phyloP scores from a whole-genome alignment of 2,329 filamentous ascomycete species.

The Phyllosticta capitalensis region DNA sequence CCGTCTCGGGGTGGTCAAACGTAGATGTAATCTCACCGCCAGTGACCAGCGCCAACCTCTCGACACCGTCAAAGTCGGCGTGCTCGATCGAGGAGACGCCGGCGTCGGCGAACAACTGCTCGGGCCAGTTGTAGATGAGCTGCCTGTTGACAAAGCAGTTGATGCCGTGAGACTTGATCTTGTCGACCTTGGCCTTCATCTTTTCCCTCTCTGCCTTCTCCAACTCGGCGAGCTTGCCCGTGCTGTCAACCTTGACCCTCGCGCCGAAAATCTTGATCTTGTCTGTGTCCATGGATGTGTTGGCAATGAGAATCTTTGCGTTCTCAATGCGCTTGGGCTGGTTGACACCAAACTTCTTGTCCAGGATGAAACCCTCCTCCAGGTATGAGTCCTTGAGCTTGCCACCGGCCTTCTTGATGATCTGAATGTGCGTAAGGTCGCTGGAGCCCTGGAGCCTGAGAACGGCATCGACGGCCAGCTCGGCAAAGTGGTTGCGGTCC shows the following conservation, averaged over 20 bases:
- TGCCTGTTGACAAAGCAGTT: slow-evolving; percentile 99
- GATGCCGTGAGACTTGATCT: slow-evolving; percentile 97
- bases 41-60: slow-evolving; percentile 87
- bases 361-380: slow-evolving; percentile 94
- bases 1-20: slow-evolving; percentile 94
- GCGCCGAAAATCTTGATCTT: slow-evolving; percentile 99
- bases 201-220: slow-evolving; percentile 98
- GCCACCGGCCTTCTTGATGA: slow-evolving; percentile 98
- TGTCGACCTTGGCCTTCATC: slow-evolving; percentile 99
- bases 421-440: slow-evolving; percentile 94
- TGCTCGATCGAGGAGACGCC: slow-evolving; percentile 99
- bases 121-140: slow-evolving; percentile 99
- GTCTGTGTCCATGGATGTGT: slow-evolving; percentile 98
- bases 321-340: slow-evolving; percentile 96
- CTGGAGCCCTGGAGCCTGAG: slow-evolving; percentile 81
- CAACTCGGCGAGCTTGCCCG: slow-evolving; percentile 92
- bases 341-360: slow-evolving; percentile 99
- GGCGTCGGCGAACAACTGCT: slow-evolving; percentile 95
- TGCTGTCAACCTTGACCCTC: slow-evolving; percentile 90
- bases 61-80: slow-evolving; percentile 96
- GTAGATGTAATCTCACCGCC: slow-evolving; percentile 96
- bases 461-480: slow-evolving; percentile 83
- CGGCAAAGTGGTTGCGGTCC: slow-evolving; percentile 84
- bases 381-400: slow-evolving; percentile 97
- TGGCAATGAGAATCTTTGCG: slow-evolving; percentile 94